Percentiles rank a stretch among this genome's conserved stretches.
Evolutionary conservation across 768 basidiomycete genomes (phyloP).

Genomic region (Tylopilus felleus): DNA sequence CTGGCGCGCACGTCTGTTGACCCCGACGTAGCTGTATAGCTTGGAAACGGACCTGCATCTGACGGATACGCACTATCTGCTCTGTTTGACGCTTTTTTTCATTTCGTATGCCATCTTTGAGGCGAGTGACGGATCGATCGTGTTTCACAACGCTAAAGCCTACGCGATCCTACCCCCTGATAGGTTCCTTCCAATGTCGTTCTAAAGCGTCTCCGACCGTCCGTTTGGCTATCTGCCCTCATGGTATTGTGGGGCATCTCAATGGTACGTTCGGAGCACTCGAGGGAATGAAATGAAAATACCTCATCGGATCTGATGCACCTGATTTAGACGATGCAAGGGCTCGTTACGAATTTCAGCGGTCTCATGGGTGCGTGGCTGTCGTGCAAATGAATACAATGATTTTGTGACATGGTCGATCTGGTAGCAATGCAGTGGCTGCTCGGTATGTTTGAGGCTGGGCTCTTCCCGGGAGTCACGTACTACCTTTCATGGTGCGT

Average conservation of each 20-base stretch:
- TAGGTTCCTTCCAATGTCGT: slow-evolving; percentile 70
- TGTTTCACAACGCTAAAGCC: neutral
- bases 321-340: slow-evolving; percentile 60
- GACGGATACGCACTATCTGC: slow-evolving; percentile 61
- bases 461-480: slow-evolving; percentile 45
- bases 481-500: slow-evolving; percentile 71
- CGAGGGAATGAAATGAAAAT: neutral
- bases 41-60: slow-evolving; percentile 58
- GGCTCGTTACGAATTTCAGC: slow-evolving; percentile 63
- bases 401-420: neutral
- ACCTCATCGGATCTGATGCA: neutral
- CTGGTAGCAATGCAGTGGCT: slow-evolving; percentile 63
- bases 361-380: slow-evolving; percentile 56
- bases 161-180: too few relatives aligned
- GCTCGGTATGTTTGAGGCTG: slow-evolving; percentile 67
- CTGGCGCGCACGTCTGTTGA: neutral
- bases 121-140: slow-evolving; percentile 29
- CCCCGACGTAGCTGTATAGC: slow-evolving; percentile 53
- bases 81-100: slow-evolving; percentile 60
- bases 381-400: neutral
- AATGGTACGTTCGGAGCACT: slow-evolving; percentile 46
- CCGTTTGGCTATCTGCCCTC: slow-evolving; percentile 69
- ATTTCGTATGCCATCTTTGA: slow-evolving; percentile 70
- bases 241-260: slow-evolving; percentile 76
- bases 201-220: slow-evolving; percentile 70